Conservation (phyloP, 192 early-diverging fungal species). For the Entomortierella parvispora region DNA sequence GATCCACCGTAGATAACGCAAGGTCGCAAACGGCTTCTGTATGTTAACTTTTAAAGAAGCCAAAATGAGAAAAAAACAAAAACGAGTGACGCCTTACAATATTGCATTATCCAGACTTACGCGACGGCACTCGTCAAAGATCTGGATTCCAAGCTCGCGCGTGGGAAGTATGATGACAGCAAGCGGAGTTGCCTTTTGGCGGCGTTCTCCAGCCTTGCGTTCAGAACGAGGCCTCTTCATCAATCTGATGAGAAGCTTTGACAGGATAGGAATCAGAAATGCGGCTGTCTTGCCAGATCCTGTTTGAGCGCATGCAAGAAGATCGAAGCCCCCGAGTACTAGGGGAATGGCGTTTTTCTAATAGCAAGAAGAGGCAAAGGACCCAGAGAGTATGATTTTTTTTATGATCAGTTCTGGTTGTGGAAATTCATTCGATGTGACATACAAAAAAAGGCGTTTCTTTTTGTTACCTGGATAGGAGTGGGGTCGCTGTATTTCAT, state of each 20-base stretch:
- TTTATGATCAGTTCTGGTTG: no score
- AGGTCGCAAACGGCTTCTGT: conserved; percentile 41
- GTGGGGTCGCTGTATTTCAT: conserved; percentile 76
- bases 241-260: conserved; percentile 67
- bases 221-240: conserved; percentile 23
- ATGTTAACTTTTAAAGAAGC: conserved; percentile 5
- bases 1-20: conserved; percentile 94
- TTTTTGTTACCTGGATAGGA: conserved; percentile 70
- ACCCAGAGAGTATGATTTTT: neutral
- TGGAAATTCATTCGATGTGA: neutral
- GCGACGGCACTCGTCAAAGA: conserved; percentile 79
- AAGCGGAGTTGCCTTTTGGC: conserved; percentile 65
- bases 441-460: neutral
- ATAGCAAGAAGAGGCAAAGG: neutral
- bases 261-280: conserved; percentile 82
- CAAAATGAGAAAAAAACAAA: conserved; percentile 55
- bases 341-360: conserved; percentile 70
- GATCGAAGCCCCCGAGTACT: conserved; percentile 68
- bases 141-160: conserved; percentile 85
- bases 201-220: conserved; percentile 33
- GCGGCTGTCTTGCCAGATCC: conserved; percentile 85
- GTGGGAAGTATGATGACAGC: conserved; percentile 82
- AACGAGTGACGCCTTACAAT: conserved; percentile 2
- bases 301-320: conserved; percentile 92
- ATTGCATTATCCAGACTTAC: conserved; percentile 28